Base-by-base conservation (phyloP, 805 yeast species). In the Wickerhamomyces chambardii region DNA sequence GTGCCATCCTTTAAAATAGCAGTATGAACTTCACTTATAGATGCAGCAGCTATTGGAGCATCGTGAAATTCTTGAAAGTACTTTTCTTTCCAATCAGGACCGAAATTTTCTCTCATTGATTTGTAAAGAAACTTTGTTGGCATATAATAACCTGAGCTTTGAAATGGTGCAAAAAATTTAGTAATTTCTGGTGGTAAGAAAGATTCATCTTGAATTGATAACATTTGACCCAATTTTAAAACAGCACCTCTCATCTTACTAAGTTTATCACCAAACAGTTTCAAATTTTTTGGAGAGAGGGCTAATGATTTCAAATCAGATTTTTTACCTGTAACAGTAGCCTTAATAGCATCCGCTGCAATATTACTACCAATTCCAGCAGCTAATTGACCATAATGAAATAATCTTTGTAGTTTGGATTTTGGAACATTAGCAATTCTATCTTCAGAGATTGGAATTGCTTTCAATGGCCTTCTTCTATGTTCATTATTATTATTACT, bases 201-300 rank as follows among this genome's bases (percentile, higher is more conserved):
- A 22, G 84, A 70, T 40, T 81, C 77, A 55, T 90, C 97, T 59
- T 92, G 98, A 57, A 92, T 90, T 2, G 96, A 85, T 58, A 92
- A 63, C 82, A 92, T 75, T 60, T 92, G 98, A n/a, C 98, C 98
- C 37, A 92, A 73, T 53, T 92, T 92, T 52, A 92, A 66, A 3
- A 98, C 98, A 2, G 97, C 98, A n/a, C 98, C 98, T 52, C 98
- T 73, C 98, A 92, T 92, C 51, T 84, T 78, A 34, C 92, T 75
- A 47, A 92, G 76, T 55, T 86, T 87, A 47, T 75, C 77, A 11
- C 95, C 95, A 65, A 92, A 75, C 35, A 94, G 59, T 48, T 90
- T 95, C 30, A 92, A 78, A 56, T 90, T 92, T 15, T 73, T 71
- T 6, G 95, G 89, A 4, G 84, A 79, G 47, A 92, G 64, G 2